Percentiles rank a stretch among this genome's conserved stretches.
Conservation (phyloP, 768 basidiomycete species). For the Mycena indigotica region DNA sequence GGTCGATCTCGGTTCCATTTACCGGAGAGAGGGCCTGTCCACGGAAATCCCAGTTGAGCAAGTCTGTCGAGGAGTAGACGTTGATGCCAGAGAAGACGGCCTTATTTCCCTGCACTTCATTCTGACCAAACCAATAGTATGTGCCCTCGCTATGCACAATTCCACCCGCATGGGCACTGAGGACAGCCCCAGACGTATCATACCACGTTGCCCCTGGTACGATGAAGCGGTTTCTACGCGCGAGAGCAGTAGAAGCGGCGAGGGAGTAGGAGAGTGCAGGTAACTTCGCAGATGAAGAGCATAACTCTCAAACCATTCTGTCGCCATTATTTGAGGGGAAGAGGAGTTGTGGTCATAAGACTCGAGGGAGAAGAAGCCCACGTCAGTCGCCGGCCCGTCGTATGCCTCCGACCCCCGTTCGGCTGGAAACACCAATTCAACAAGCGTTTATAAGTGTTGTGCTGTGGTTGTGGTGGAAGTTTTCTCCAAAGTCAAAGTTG, state of each 20-base stretch:
- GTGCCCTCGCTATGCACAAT: slow-evolving; percentile 20
- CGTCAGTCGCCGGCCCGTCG: too few relatives aligned
- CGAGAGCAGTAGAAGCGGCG: neutral
- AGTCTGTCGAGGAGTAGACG: slow-evolving; percentile 30
- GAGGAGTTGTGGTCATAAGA: neutral
- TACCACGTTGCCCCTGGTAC: slow-evolving; percentile 34
- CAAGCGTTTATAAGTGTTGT: too few relatives aligned
- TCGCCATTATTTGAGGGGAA: neutral
- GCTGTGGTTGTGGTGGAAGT: too few relatives aligned
- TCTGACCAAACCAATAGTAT: slow-evolving; percentile 35
- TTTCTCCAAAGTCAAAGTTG: too few relatives aligned
- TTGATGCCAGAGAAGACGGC: slow-evolving; percentile 31
- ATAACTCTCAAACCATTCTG: neutral
- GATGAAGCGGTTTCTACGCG: slow-evolving; percentile 28
- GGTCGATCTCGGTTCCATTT: slow-evolving; percentile 28
- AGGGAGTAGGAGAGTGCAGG: neutral
- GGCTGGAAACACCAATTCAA: too few relatives aligned
- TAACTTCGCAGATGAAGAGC: neutral
- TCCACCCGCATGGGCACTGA: slow-evolving; percentile 31
- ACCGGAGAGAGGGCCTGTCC: slow-evolving; percentile 30
- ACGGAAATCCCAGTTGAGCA: slow-evolving; percentile 32
- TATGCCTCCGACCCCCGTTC: too few relatives aligned
- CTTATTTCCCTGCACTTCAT: slow-evolving; percentile 26
- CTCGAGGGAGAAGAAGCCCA: too few relatives aligned
- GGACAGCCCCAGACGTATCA: slow-evolving; percentile 28